phyloP scores from a whole-genome alignment of 2,329 filamentous ascomycete genomes.

The Parastagonospora avenae region DNA sequence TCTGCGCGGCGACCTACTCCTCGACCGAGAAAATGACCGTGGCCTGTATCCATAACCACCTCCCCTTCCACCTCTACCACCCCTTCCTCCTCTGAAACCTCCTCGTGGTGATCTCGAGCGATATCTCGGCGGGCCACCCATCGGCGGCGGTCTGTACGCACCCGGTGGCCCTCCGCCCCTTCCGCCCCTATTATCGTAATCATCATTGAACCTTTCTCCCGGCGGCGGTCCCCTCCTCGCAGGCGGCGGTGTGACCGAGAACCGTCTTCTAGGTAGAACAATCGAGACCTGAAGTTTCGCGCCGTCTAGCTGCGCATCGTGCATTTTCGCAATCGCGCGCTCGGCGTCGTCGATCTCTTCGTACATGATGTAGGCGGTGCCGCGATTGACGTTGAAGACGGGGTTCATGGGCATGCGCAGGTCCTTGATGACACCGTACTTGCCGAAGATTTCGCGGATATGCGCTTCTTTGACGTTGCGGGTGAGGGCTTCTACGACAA shows the following conservation, averaged over 20 bases:
- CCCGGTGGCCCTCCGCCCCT: conserved; percentile 42
- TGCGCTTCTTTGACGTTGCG: conserved; percentile 93
- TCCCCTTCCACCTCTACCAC: conserved; percentile 43
- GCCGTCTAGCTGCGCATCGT: conserved; percentile 93
- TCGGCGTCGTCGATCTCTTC: conserved; percentile 78
- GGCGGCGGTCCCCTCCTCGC: conserved; percentile 61
- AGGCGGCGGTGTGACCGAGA: conserved; percentile 78
- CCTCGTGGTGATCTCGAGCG: conserved; percentile 48
- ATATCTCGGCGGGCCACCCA: conserved; percentile 33
- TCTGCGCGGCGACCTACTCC: conserved; percentile 51
- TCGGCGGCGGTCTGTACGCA: conserved; percentile 44
- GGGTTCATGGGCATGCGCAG: conserved; percentile 90
- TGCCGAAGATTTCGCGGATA: conserved; percentile 87
- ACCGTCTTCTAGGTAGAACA: conserved; percentile 80
- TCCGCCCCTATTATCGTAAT: conserved; percentile 19
- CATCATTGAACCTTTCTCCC: conserved; percentile 31
- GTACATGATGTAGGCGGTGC: conserved; percentile 91
- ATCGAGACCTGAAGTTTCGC: conserved; percentile 84
- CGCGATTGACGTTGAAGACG: conserved; percentile 84
- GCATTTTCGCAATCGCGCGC: conserved; percentile 92
- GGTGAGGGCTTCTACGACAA: conserved; percentile 93
- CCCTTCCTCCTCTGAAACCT: conserved; percentile 35
- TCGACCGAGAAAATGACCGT: conserved; percentile 40
- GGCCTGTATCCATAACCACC: conserved; percentile 31
- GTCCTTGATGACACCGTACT: conserved; percentile 83